phyloP scores from a whole-genome alignment of 257 asterid genomes.

The Solanum medicagineum region DNA sequence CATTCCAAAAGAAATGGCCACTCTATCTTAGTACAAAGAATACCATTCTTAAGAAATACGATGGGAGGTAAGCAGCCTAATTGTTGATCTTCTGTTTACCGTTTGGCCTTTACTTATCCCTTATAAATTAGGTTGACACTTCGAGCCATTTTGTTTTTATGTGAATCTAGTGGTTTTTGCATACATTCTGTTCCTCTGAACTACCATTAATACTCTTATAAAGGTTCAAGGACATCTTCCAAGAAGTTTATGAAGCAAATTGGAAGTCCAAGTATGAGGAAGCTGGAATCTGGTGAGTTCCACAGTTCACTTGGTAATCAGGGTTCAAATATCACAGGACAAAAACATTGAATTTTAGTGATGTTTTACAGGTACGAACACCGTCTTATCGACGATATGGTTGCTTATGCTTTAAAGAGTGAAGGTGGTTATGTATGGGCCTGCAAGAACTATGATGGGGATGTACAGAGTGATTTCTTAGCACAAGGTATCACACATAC shows the following conservation, averaged over 20 bases:
- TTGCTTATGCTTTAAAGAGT: constrained; percentile 96
- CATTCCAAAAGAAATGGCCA: constrained; percentile 92
- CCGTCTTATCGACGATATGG: constrained; percentile 99
- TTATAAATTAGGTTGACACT: background rate
- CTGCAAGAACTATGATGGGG: constrained; percentile 98
- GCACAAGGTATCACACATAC: constrained; percentile 60
- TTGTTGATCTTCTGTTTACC: background rate
- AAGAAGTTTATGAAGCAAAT: constrained; percentile 77
- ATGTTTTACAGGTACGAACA: constrained; percentile 70
- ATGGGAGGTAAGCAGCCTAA: constrained; percentile 58
- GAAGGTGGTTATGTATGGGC: constrained; percentile 99
- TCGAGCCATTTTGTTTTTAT: background rate
- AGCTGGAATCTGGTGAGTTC: constrained; percentile 85
- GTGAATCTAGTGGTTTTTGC: background rate
- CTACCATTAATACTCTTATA: background rate
- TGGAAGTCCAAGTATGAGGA: constrained; percentile 94
- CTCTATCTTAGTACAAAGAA: constrained; percentile 97
- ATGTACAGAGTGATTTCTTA: constrained; percentile 97
- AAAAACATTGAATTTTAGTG: background rate
- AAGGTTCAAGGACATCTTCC: constrained; percentile 98
- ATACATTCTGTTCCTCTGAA: background rate
- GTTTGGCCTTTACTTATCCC: background rate
- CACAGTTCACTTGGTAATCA: background rate
- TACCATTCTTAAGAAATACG: constrained; percentile 94
- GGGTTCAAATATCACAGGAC: background rate